A percentile compares a stretch with the other conserved stretches of the same genome.
These are phyloP conservation scores for Pachyrhizus erosus DNA, from an alignment of 306 rosid species.

Conservation along the genomic window DNA sequence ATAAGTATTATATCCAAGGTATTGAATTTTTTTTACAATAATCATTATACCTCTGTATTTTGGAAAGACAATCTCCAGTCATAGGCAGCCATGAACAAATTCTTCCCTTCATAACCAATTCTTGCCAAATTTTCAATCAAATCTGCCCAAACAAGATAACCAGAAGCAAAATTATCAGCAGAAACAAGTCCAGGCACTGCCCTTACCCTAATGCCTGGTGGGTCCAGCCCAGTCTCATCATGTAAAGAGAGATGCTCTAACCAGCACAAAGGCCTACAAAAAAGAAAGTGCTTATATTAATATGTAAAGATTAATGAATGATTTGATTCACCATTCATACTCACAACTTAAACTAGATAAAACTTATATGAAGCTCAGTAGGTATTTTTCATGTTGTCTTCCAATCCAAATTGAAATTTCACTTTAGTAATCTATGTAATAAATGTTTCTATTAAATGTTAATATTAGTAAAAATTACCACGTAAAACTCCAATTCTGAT, in stretches of 20 bases:
- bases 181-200: conserved; percentile 72
- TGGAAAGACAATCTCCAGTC: conserved; percentile 94
- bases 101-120: conserved; percentile 88
- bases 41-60: conserved; percentile 69
- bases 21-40: background rate
- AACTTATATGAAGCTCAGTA: background rate
- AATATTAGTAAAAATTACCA: background rate
- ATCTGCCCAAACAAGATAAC: conserved; percentile 74
- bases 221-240: conserved; percentile 84
- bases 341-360: background rate
- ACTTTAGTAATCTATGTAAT: background rate
- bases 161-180: conserved; percentile 65
- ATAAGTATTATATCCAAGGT: background rate
- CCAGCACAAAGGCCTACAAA: conserved; percentile 78
- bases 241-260: conserved; percentile 81
- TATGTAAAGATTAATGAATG: background rate
- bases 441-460: background rate
- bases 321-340: background rate
- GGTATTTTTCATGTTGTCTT: background rate
- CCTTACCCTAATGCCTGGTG: conserved; percentile 82
- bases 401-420: background rate
- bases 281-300: background rate
- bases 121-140: conserved; percentile 75
- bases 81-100: conserved; percentile 74
- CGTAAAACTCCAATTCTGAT: background rate